Base-by-base conservation (phyloP, 257 asterid genomes). In the Capsicum pubescens region DNA sequence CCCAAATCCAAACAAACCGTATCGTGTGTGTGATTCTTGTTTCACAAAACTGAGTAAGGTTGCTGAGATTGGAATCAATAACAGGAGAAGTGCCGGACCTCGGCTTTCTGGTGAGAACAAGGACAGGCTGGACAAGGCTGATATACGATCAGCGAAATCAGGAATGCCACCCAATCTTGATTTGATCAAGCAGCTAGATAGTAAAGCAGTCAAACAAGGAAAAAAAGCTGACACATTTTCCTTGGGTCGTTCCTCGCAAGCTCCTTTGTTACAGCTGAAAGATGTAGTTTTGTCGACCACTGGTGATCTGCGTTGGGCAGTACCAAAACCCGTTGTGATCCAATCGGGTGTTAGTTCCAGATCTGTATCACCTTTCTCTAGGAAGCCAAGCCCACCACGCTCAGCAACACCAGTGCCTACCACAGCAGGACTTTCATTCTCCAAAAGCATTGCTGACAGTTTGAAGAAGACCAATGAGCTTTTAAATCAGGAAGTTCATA, bases 11-110 rank as follows among this genome's bases (percentile, higher is more conserved):
- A 87, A 88, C 91, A 96, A 96, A 85, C 98, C 95, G 0, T 90
- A 92, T 84, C 98, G 98, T 32, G 99, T 96, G n/a, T 96, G 99
- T 86, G 99, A 96, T 86, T 83, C 98, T 9, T 96, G 99, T 86
- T 93, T 89, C 85, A 88, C 92, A 17, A 96, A 96, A 84, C 90
- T 96, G 64, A 92, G 95, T 35, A 96, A 92, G 87, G 89, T 94
- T 83, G 95, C 93, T 2, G 99, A 95, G 85, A 88, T 91, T 21
- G 95, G 95, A 67, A 88, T 70, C 54, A 89, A 89, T 79, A 91
- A 79, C 88, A 84, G 97, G 87, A 96, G 97, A 85, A 93, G 86
- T 66, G 85, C 92, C 32, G 94, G 89, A 48, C 97, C 98, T 6
- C 91, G 98, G 69, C 94, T 92, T 84, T 94, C 97, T 9, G 95